A percentile compares a stretch with the other conserved stretches of the same genome.
These are phyloP conservation scores for Priceomyces melissophilus DNA, from an alignment of 805 yeast genomes.

Conservation along the genomic window DNA sequence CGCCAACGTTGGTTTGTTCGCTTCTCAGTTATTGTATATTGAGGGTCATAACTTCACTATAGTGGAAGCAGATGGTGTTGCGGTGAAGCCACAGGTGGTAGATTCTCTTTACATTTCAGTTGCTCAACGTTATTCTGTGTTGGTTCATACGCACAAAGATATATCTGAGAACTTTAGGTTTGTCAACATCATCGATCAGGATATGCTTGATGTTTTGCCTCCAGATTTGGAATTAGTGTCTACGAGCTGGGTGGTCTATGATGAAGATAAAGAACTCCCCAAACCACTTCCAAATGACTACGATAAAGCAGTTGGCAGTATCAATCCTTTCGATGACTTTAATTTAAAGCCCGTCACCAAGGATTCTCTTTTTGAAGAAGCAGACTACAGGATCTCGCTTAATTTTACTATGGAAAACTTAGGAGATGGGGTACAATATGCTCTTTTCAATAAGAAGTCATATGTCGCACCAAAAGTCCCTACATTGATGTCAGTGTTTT, in stretches of 20 bases:
- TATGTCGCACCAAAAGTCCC: conserved; percentile 84
- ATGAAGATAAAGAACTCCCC: conserved; percentile 40
- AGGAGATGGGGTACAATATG: conserved; percentile 85
- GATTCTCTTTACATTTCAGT: conserved; percentile 73
- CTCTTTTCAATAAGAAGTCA: conserved; percentile 89
- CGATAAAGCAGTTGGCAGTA: conserved; percentile 35
- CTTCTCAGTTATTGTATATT: conserved; percentile 82
- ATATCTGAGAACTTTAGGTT: conserved; percentile 70
- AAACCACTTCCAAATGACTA: conserved; percentile 14
- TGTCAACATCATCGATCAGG: conserved; percentile 75
- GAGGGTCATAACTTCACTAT: conserved; percentile 86
- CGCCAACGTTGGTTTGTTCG: conserved; percentile 86
- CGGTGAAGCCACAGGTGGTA: conserved; percentile 72
- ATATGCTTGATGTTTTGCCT: conserved; percentile 78
- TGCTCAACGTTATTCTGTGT: conserved; percentile 87
- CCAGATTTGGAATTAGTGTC: conserved; percentile 61
- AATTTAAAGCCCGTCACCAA: conserved; percentile 26
- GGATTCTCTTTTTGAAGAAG: conserved; percentile 53
- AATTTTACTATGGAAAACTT: conserved; percentile 83
- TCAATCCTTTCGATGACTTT: conserved; percentile 48
- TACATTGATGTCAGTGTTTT: conserved; percentile 69
- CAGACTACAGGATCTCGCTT: conserved; percentile 67
- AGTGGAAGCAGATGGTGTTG: conserved; percentile 89
- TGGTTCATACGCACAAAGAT: conserved; percentile 67
- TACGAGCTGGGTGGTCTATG: conserved; percentile 70